Base-by-base conservation (phyloP, 257 asterid species). In the Nicotiana tomentosiformis region DNA sequence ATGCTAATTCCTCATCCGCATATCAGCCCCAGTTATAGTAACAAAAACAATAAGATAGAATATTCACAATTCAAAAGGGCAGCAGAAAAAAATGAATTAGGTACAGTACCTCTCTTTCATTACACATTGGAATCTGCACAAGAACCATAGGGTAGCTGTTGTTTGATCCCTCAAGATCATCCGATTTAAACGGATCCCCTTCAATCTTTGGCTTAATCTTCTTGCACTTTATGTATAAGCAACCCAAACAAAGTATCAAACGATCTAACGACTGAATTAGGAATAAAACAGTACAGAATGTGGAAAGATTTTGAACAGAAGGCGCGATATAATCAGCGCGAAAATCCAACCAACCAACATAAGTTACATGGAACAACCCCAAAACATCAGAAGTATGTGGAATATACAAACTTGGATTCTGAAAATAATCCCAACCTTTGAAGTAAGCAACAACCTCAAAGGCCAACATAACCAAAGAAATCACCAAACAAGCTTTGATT, bases 61-160 rank as follows among this genome's bases (percentile, higher is more conserved):
- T 53, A 7, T 11, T 51, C 62, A 76, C 46, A 26, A 51, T 51
- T 76, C 46, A 51, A 76, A 67, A 76, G 26, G 43, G 26, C 15
- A 26, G 64, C 80, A 76, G 29, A 10, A 51, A 1, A 17, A 70
- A 67, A 9, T 9, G 58, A 14, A 49, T 46, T 74, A 64, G 32
- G 37, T 26, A 14, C n/a, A 65, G 51, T 88, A 91, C 94, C 97
- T 92, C 97, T 56, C 87, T 81, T 84, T 92, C 97, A 23, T 92
- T 92, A 86, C 97, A 91, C 97, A 92, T 92, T 55, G 97, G 97
- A 84, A 92, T 90, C 86, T 92, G 97, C 78, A 92, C 97, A 79
- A 92, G 93, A 87, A 92, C 95, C 94, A 91, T 90, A 5, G 97
- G 97, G 68, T 86, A 90, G 23, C 65, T 43, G 29, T 68, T 43